A percentile compares a stretch with the other conserved stretches of the same genome.
Evolutionary conservation across 176 grass and related monocot genomes (phyloP).

Genomic region (Oryza meyeriana): DNA sequence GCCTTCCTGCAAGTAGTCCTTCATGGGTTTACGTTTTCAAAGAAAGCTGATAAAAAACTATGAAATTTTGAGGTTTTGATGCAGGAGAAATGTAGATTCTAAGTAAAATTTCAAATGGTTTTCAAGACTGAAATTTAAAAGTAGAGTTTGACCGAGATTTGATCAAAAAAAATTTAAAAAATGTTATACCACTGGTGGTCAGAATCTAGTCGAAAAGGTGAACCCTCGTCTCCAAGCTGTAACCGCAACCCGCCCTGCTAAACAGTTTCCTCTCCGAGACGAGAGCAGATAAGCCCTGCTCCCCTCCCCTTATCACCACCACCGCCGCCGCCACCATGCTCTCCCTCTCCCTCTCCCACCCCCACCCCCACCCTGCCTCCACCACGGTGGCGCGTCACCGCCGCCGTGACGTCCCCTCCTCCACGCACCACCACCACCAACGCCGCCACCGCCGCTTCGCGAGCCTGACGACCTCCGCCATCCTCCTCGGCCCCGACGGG

Average conservation of each 20-base stretch:
- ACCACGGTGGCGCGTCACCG: background rate
- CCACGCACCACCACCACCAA: background rate
- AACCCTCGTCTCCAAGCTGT: too few relatives aligned
- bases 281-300: background rate
- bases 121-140: too few relatives aligned
- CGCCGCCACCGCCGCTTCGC: constrained; percentile 15
- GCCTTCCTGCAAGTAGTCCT: background rate
- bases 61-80: too few relatives aligned
- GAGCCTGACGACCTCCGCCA: constrained; percentile 21
- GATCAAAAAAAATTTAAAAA: too few relatives aligned
- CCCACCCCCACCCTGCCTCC: constrained; percentile 35
- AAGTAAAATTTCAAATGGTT: too few relatives aligned
- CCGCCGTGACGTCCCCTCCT: background rate
- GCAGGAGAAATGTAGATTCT: too few relatives aligned
- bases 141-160: too few relatives aligned
- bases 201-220: too few relatives aligned
- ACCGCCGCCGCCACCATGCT: constrained; percentile 33
- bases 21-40: too few relatives aligned
- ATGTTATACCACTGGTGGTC: too few relatives aligned
- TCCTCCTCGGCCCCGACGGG: constrained; percentile 32
- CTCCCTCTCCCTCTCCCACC: constrained; percentile 53
- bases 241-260: background rate
- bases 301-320: constrained; percentile 22
- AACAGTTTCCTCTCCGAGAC: background rate
- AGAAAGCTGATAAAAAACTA: too few relatives aligned